Conservation (phyloP, 2,329 filamentous ascomycete species). For the Stylonectria norvegica region DNA sequence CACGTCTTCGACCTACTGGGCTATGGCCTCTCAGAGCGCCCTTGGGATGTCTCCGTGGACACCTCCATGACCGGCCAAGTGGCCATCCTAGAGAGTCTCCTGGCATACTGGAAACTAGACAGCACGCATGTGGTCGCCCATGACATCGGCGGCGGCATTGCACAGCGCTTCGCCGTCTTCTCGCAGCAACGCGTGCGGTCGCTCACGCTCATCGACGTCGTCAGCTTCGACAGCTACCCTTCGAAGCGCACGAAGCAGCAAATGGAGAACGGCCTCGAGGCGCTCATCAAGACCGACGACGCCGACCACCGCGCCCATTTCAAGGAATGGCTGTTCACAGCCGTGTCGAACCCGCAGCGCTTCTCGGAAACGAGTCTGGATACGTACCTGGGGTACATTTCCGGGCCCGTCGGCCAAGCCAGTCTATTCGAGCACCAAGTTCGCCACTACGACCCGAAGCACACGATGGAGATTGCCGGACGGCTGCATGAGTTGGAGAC, state of each 20-base stretch:
- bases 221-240: slow-evolving; percentile 34
- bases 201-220: slow-evolving; percentile 30
- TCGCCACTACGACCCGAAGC: slow-evolving; percentile 32
- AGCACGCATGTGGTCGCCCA: slow-evolving; percentile 27
- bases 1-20: slow-evolving; percentile 32
- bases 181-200: slow-evolving; percentile 20
- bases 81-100: slow-evolving; percentile 25
- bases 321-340: slow-evolving; percentile 24
- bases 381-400: slow-evolving; percentile 30
- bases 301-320: slow-evolving; percentile 26
- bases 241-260: slow-evolving; percentile 30
- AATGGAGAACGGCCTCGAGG: slow-evolving; percentile 28
- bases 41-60: slow-evolving; percentile 26
- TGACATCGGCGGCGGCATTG: slow-evolving; percentile 32
- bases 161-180: slow-evolving; percentile 28
- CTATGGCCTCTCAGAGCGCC: slow-evolving; percentile 32
- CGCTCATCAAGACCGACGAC: slow-evolving; percentile 21
- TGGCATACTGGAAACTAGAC: slow-evolving; percentile 26
- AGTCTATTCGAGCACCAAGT: slow-evolving; percentile 34
- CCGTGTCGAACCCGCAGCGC: slow-evolving; percentile 17
- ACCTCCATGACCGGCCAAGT: slow-evolving; percentile 34
- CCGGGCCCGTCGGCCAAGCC: slow-evolving; percentile 29
- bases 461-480: slow-evolving; percentile 29
- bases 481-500: slow-evolving; percentile 22
- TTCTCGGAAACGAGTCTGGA: slow-evolving; percentile 22